Conservation (phyloP, 2,329 filamentous ascomycete species). For the Neonectria coccinea region DNA sequence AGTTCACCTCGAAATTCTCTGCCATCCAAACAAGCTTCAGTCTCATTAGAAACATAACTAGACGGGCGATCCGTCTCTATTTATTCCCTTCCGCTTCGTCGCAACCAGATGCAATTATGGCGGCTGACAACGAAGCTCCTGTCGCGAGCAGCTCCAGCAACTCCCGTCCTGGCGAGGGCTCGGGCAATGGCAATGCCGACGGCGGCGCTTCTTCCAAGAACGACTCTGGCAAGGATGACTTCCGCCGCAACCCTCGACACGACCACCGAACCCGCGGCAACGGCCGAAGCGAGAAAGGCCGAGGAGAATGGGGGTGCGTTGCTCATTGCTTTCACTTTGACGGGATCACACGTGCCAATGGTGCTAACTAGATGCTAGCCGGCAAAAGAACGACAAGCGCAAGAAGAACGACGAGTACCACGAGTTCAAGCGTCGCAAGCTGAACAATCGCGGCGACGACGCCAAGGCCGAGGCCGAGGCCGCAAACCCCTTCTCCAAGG, state of each 20-base stretch:
- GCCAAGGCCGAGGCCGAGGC: conserved; percentile 44
- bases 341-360: conserved; percentile 42
- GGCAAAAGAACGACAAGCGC: conserved; percentile 54
- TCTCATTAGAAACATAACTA: conserved; percentile 2
- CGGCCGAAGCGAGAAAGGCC: conserved; percentile 47
- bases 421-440: conserved; percentile 57
- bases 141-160: conserved; percentile 41
- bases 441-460: conserved; percentile 52
- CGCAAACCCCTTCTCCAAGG: conserved; percentile 69
- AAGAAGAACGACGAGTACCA: conserved; percentile 55
- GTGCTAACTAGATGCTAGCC: conserved; percentile 52
- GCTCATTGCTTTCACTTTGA: conserved; percentile 1
- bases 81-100: conserved; percentile 25
- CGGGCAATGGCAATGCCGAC: conserved; percentile 36
- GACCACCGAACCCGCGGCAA: conserved; percentile 46
- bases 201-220: conserved; percentile 28
- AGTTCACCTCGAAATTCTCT: conserved; percentile 34
- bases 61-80: conserved; percentile 10
- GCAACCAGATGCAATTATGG: conserved; percentile 50
- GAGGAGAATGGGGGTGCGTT: conserved; percentile 48
- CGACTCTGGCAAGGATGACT: conserved; percentile 38
- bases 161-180: conserved; percentile 30
- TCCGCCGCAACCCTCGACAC: conserved; percentile 46
- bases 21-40: conserved; percentile 24
- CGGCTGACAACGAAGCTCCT: conserved; percentile 47